These are phyloP conservation scores for Daldinia caldariorum DNA, from an alignment of 495 filamentous ascomycete genomes.

Conservation along the genomic window DNA sequence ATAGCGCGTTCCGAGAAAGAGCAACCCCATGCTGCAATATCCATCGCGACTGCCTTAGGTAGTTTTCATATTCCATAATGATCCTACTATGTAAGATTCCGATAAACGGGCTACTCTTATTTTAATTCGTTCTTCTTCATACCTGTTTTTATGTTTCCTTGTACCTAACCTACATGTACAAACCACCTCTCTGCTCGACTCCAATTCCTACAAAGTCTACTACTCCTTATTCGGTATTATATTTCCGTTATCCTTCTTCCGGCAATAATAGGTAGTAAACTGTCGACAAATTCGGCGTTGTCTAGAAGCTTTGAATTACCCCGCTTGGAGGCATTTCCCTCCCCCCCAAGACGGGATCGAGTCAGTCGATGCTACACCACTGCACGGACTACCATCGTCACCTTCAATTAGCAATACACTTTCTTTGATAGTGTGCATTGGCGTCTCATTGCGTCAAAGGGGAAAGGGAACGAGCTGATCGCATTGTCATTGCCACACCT, in stretches of 20 bases:
- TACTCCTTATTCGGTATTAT: background rate
- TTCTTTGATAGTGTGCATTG: conserved; percentile 22
- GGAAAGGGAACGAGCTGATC: conserved; percentile 24
- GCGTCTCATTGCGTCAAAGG: conserved; percentile 28
- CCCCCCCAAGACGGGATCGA: background rate
- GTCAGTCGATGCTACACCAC: conserved; percentile 15
- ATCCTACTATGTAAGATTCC: conserved; percentile 38
- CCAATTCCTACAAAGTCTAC: too few relatives aligned
- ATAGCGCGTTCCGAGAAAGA: conserved; percentile 27
- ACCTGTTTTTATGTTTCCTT: background rate
- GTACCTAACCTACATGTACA: background rate
- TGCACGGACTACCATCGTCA: conserved; percentile 25
- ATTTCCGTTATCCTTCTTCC: conserved; percentile 7
- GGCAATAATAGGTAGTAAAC: background rate
- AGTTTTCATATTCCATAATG: background rate
- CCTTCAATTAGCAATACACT: conserved; percentile 11
- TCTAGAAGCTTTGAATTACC: conserved; percentile 14
- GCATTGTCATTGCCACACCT: conserved; percentile 28
- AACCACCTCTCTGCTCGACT: background rate
- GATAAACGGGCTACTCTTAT: conserved; percentile 17
- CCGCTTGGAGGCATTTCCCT: conserved; percentile 22
- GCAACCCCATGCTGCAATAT: conserved; percentile 9
- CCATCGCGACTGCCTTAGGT: conserved; percentile 14
- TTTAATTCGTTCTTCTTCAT: conserved; percentile 23
- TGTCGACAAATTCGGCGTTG: background rate